Evolutionary conservation across 257 asterid species (phyloP), one percentile per base, ranked within the genome.

Genomic region (Nicotiana noctiflora): DNA sequence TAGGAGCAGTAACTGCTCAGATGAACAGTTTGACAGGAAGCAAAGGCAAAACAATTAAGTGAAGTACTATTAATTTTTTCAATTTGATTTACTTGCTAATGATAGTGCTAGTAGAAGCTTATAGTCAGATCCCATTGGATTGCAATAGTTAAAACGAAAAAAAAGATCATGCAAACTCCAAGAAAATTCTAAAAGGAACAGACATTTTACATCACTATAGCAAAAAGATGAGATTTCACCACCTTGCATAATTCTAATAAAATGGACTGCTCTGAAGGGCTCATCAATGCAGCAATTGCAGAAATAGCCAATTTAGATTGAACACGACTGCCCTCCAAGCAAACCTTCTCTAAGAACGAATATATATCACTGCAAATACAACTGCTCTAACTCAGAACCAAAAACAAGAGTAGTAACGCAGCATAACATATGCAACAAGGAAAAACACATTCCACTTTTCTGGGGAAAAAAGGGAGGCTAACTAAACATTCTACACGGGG

Each of bases 221-320:
- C 56, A 14, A 84, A 81, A 40, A 31, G 68, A 51, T 72, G 21
- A 59, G 6, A 78, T 40, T 61, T 75, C 44, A 62, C 75, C 67
- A 94, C 98, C 98, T 93, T 87, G 97, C 91, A 88, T 83, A 94
- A 90, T 81, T 90, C 77, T 17, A 88, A 72, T 84, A 86, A 87
- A 63, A 85, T 49, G 82, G 76, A 79, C 84, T 90, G 90, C 86
- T 90, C 88, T 29, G 89, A 79, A 79, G 91, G 66, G 61, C 83
- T 88, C 85, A 89, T 86, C 83, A 91, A 88, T 62, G 93, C 86
- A 86, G 92, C 88, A 81, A 93, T 86, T 80, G 91, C 98, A 80
- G 94, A 88, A 66, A 92, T 89, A 81, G 94, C 94, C 85, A 94
- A 90, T 85, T 93, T 94, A 81, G 98, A 84, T 86, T 93, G 90